phyloP scores from a whole-genome alignment of 345 rosid genomes.

The Pugionium dolabratum region DNA sequence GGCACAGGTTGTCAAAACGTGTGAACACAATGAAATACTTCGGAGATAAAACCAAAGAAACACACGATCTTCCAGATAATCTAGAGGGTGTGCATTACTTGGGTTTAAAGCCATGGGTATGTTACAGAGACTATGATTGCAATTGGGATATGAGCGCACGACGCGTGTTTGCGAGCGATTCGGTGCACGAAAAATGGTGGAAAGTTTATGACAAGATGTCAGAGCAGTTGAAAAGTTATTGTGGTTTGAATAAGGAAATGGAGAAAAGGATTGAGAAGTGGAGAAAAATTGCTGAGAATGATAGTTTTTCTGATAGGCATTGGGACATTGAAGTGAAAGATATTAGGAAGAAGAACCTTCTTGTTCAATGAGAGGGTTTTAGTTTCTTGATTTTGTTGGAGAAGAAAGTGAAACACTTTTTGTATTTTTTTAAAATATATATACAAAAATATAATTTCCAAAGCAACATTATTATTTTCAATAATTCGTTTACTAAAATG shows the following conservation, averaged over 20 bases:
- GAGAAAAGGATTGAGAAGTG: constrained; percentile 54
- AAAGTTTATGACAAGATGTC: constrained; percentile 65
- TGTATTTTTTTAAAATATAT: no score
- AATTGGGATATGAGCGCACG: constrained; percentile 62
- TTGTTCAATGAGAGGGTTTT: constrained; percentile 26
- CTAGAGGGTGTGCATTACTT: constrained; percentile 61
- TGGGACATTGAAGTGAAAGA: constrained; percentile 67
- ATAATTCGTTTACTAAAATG: no score
- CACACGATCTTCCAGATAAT: neutral
- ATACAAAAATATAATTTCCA: no score
- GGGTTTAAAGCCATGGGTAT: constrained; percentile 92
- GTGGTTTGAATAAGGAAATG: constrained; percentile 51
- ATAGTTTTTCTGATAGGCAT: constrained; percentile 51
- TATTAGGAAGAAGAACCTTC: constrained; percentile 47
- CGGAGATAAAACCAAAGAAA: neutral
- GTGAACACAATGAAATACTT: constrained; percentile 60
- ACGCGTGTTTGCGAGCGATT: constrained; percentile 63
- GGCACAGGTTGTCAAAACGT: constrained; percentile 69
- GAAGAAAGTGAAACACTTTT: no score
- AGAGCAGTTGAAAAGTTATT: constrained; percentile 49
- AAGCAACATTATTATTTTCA: no score
- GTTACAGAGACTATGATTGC: constrained; percentile 88
- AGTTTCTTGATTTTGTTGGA: no score
- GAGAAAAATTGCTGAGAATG: constrained; percentile 54
- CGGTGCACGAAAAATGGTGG: constrained; percentile 72